A percentile compares a stretch with the other conserved stretches of the same genome.
Evolutionary conservation across 352 stramenopile species (phyloP).

Genomic region (Globisporangium cederbergense): DNA sequence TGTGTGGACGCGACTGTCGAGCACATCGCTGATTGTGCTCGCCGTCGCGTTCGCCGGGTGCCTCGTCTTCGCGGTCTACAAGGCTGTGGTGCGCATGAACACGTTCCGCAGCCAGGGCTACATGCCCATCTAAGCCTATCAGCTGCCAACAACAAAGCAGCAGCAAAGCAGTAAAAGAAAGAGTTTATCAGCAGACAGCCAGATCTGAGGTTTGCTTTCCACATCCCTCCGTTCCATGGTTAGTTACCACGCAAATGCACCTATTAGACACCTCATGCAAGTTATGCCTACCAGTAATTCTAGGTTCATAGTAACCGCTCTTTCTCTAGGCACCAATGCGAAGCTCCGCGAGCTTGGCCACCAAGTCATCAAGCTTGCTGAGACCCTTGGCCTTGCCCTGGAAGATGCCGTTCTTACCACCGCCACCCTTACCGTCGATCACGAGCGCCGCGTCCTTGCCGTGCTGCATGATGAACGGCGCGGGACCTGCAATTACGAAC

Average conservation of each 20-base stretch:
- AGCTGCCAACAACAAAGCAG: background rate
- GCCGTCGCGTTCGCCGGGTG: constrained; percentile 37
- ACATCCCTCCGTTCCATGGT: background rate
- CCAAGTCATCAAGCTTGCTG: constrained; percentile 39
- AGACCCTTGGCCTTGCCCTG: constrained; percentile 76
- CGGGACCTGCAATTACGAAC: constrained; percentile 64
- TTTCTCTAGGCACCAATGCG: constrained; percentile 11
- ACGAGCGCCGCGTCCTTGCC: constrained; percentile 48
- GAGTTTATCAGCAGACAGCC: background rate
- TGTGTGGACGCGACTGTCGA: constrained; percentile 22
- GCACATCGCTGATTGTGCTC: constrained; percentile 42
- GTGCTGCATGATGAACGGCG: constrained; percentile 49
- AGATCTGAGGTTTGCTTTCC: background rate
- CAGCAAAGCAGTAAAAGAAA: background rate
- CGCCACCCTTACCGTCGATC: constrained; percentile 74
- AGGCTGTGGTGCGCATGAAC: constrained; percentile 41
- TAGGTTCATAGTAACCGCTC: background rate
- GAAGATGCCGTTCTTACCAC: constrained; percentile 69
- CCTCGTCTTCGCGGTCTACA: constrained; percentile 49
- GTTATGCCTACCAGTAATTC: no score
- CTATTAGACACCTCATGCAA: background rate
- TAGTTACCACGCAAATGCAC: background rate
- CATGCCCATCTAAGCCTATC: constrained; percentile 27
- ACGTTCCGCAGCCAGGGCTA: constrained; percentile 48
- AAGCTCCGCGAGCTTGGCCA: constrained; percentile 42